Percentiles rank a stretch among this genome's conserved stretches.
phyloP scores from a whole-genome alignment of 2,329 filamentous ascomycete species.

The Alternaria arbusti region DNA sequence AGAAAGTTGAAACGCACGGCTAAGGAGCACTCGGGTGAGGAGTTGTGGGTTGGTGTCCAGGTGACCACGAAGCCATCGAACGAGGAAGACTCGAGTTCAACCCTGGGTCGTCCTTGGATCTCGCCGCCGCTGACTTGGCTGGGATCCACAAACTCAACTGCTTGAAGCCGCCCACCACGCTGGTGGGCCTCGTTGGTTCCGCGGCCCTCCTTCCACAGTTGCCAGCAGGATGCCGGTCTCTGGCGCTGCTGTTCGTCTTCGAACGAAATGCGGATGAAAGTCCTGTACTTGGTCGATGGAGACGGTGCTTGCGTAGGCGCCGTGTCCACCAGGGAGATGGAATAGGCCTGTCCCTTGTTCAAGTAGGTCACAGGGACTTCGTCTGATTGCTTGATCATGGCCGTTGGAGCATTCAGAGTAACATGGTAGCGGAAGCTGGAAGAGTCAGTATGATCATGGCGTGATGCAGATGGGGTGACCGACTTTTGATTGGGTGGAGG shows the following conservation, averaged over 20 bases:
- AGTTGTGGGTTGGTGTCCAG: conserved; percentile 76
- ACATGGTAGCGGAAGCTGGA: conserved; percentile 83
- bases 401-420: conserved; percentile 90
- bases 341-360: conserved; percentile 96
- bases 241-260: conserved; percentile 93
- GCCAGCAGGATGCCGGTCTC: conserved; percentile 84
- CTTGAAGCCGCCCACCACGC: conserved; percentile 87
- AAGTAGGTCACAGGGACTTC: conserved; percentile 98
- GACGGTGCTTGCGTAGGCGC: conserved; percentile 61
- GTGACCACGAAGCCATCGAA: conserved; percentile 94
- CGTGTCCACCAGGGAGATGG: conserved; percentile 82
- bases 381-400: conserved; percentile 88
- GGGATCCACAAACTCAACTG: conserved; percentile 87
- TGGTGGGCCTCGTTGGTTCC: conserved; percentile 97
- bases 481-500: conserved; percentile 55
- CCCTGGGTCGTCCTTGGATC: conserved; percentile 52
- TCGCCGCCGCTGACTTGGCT: conserved; percentile 62
- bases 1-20: conserved; percentile 97
- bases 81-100: conserved; percentile 67
- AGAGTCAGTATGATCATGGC: conserved; percentile 27
- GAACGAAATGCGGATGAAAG: conserved; percentile 93
- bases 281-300: conserved; percentile 77
- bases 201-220: conserved; percentile 92
- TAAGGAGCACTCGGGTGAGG: conserved; percentile 77
- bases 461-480: conserved; percentile 24